phyloP scores from a whole-genome alignment of 768 basidiomycete genomes.

The Lactarius trivialis region DNA sequence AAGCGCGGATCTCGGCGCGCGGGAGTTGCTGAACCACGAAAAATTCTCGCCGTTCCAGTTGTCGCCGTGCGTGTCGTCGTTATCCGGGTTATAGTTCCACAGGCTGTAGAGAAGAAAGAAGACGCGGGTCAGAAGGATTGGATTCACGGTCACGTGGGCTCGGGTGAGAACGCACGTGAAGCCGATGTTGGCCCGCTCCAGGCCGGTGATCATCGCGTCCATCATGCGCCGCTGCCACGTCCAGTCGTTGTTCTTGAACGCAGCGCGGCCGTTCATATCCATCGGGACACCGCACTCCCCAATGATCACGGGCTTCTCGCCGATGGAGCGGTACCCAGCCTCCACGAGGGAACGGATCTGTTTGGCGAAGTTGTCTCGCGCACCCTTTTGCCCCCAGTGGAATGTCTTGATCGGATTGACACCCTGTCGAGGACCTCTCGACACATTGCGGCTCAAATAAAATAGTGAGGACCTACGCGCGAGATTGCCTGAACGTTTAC shows the following conservation, averaged over 20 bases:
- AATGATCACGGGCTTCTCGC: constrained; percentile 77
- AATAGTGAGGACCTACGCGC: constrained; percentile 42
- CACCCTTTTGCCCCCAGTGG: constrained; percentile 83
- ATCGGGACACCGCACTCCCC: constrained; percentile 95
- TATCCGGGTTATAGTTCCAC: constrained; percentile 93
- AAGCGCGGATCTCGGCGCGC: constrained; percentile 43
- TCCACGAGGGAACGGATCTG: constrained; percentile 80
- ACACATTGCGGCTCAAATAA: not conserved
- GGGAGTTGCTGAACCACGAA: constrained; percentile 76
- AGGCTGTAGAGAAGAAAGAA: constrained; percentile 41
- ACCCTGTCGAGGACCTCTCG: constrained; percentile 46
- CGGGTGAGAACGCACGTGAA: constrained; percentile 63
- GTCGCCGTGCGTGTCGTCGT: constrained; percentile 73
- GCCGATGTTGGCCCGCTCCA: constrained; percentile 70
- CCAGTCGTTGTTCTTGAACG: constrained; percentile 68
- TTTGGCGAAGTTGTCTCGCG: constrained; percentile 70
- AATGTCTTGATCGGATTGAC: constrained; percentile 76
- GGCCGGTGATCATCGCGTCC: constrained; percentile 82
- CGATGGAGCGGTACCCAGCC: constrained; percentile 58
- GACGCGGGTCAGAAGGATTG: not conserved
- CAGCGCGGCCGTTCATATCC: constrained; percentile 69
- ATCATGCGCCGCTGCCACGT: constrained; percentile 86
- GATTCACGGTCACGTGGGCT: not conserved
- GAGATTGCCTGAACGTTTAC: constrained; percentile 93
- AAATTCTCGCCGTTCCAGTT: constrained; percentile 97